Evolutionary conservation across 1,139 yeast genomes (phyloP).

Genomic region (Saccharomyces hybrid): DNA sequence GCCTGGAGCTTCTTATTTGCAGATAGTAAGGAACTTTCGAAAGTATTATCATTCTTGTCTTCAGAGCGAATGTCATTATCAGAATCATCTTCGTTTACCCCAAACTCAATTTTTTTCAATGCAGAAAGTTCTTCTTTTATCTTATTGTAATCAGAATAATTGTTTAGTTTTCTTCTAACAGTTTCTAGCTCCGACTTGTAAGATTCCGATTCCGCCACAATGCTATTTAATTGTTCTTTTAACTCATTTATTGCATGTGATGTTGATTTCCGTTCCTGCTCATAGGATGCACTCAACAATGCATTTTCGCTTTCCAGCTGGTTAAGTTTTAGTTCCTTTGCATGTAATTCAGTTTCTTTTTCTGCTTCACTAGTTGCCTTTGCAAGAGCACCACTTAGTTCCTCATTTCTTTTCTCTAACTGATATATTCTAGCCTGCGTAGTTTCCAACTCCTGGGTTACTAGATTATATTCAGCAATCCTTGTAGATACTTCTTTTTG

Average conservation of each 20-base stretch:
- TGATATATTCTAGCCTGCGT: constrained; percentile 62
- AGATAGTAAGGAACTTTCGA: constrained; percentile 35
- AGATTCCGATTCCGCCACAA: constrained; percentile 41
- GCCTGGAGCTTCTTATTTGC: constrained; percentile 39
- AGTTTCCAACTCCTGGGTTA: constrained; percentile 66
- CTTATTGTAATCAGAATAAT: constrained; percentile 63
- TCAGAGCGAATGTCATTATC: constrained; percentile 32
- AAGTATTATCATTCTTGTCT: constrained; percentile 16
- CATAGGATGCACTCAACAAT: constrained; percentile 53
- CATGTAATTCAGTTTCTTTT: constrained; percentile 29
- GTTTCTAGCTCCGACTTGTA: constrained; percentile 44
- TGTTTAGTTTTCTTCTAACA: constrained; percentile 40
- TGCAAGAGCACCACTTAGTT: constrained; percentile 58
- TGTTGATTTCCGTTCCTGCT: constrained; percentile 34
- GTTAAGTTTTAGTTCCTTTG: constrained; percentile 38
- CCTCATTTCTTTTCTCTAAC: constrained; percentile 71
- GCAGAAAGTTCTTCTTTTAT: constrained; percentile 66
- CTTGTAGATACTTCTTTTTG: constrained; percentile 17
- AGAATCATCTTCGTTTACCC: constrained; percentile 32
- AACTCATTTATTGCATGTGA: constrained; percentile 33
- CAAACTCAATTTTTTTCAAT: constrained; percentile 69
- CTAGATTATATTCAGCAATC: constrained; percentile 43
- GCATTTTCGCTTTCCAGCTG: constrained; percentile 65
- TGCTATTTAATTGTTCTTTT: constrained; percentile 34
- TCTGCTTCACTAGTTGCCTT: constrained; percentile 31